Base-by-base conservation (phyloP, 495 filamentous ascomycete species). In the Rhypophila decipiens region DNA sequence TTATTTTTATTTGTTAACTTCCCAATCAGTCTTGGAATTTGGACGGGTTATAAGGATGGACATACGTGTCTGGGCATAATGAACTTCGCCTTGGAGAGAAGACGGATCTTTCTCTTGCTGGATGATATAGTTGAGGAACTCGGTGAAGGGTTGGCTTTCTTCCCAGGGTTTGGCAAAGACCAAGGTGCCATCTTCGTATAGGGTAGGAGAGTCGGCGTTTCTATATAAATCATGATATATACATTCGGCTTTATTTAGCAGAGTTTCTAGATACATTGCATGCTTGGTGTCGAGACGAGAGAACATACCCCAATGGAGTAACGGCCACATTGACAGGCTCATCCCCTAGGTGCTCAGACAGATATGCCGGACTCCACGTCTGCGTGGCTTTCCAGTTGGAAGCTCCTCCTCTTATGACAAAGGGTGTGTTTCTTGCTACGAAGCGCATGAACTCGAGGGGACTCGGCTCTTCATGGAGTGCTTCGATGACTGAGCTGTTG, bases 371-470 rank as follows among this genome's bases (percentile, higher is more conserved):
- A 44, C 74, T 74, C 86, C 86, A 90, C 18, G 63, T 74, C 46
- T 58, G 53, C 3, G 66, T 55, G 2, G 86, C 84, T 4, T 61
- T 50, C 85, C 84, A 90, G 46, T 69, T 50, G 8, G 44, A 42
- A 0, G 78, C 80, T 7, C 70, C 83, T 3, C 71, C 65, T 29
- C 79, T 70, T 29, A 88, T 72, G 2, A 89, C 75, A 45, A 88
- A 87, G 5, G 86, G 86, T 1, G 75, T 73, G 52, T 89, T 89
- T 15, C 57, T 67, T 24, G 78, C 68, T 13, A 86, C 83, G 62
- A 77, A 81, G 49, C 81, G 72, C 76, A 87, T 79, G 59, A 89
- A 89, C 56, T 87, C 81, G 7, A 89, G 70, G 0, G 86, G 72
- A 27, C 76, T 84, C 2, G 86, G 86, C 31, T 77, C 71, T 24